Evolutionary conservation across 2,329 filamentous ascomycete species (phyloP), one percentile per base, ranked within the genome.

Genomic region (Penicillium psychrosexuale): DNA sequence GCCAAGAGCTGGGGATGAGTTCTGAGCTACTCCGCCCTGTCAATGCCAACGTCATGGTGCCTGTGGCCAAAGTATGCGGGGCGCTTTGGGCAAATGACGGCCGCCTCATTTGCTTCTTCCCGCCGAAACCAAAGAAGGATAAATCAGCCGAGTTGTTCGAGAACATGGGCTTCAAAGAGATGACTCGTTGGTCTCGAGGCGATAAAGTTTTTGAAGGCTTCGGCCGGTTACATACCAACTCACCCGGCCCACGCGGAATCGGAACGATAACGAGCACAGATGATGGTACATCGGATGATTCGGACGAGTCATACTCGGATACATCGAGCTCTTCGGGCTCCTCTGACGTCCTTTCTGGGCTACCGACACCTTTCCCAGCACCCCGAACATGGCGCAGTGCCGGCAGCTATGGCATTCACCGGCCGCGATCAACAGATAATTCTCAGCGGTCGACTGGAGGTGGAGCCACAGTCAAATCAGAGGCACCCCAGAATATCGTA

Each of bases 401-500:
- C 51, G 72, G 73, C 12, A 76, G 74, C 24, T 71, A 78, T 79
- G 70, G 84, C 71, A 69, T 90, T 75, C 65, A 88, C 77, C 75
- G 84, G 43, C 76, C 75, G 27, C 78, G 70, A 48, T 78, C 72
- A 48, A 72, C 71, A 8, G 77, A 79, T 60, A 71, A 75, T 55
- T 80, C 78, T 12, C 77, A 79, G 56, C 70, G 73, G 40, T 80
- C 78, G 11, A 76, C 82, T 7, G 88, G 81, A 2, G 82, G 82
- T 2, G 78, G 79, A 36, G 82, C 80, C 1, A 84, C 82, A 0
- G 82, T 68, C 8, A 75, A 72, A 58, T 65, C 69, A 30, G 70
- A 73, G 4, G 72, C 77, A 50, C 73, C 79, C 2, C 88, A 87
- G 62, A 91, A 92, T 58, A 78, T 89, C 22, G 76, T 97, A 19